These are phyloP conservation scores for Chrysoporthe deuterocubensis DNA, from an alignment of 2,329 filamentous ascomycete species.

Conservation along the genomic window DNA sequence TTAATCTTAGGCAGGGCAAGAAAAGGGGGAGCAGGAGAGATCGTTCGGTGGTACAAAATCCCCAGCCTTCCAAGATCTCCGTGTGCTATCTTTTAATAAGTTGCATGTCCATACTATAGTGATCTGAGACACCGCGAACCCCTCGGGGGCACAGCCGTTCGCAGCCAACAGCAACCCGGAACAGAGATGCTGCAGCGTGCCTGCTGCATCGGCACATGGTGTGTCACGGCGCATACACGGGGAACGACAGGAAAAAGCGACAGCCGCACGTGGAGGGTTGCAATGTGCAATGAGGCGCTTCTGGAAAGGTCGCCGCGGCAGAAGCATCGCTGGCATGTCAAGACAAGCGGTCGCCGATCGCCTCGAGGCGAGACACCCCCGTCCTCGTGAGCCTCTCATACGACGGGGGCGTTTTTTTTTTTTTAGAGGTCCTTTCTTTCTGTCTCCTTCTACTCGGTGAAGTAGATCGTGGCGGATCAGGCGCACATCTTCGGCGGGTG, in stretches of 20 bases:
- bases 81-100: too few species aligned
- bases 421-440: neutral
- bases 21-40: neutral
- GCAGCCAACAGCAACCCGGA: neutral
- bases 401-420: neutral
- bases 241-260: neutral
- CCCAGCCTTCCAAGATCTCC: too few species aligned
- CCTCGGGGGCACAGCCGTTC: neutral
- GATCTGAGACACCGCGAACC: neutral
- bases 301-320: constrained; percentile 14
- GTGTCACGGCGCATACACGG: neutral
- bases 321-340: neutral
- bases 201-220: neutral
- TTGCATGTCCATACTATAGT: neutral
- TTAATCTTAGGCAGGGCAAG: neutral
- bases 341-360: constrained; percentile 2
- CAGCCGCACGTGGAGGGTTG: neutral
- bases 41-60: neutral
- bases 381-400: too few species aligned
- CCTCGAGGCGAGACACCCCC: neutral
- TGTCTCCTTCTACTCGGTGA: neutral
- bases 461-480: neutral
- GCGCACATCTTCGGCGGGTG: neutral
- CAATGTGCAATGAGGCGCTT: neutral
- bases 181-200: neutral